Base-by-base conservation (phyloP, 2,329 filamentous ascomycete genomes). In the Verticillium isaacii region DNA sequence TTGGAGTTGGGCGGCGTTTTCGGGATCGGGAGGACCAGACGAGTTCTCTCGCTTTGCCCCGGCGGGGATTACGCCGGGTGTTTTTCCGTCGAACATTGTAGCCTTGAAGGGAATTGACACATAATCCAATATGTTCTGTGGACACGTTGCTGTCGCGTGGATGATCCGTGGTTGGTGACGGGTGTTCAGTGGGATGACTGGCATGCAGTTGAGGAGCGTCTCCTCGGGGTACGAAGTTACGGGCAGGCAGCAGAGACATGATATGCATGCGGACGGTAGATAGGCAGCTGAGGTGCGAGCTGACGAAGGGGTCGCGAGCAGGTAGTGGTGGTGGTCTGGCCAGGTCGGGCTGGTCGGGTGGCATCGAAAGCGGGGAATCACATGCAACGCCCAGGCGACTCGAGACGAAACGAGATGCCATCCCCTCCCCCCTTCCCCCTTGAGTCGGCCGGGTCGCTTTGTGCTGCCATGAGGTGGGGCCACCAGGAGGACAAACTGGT, bases 371-470 rank as follows among this genome's bases (percentile, higher is more conserved):
- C 37, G 57, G 37, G 57, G 37, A 58, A 58, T 58, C 57, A 58
- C 57, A 58, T 58, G 57, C 37, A 58, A 57, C 32, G 54, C 25
- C n/a, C 45, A 52, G 45, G 45, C n/a, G 45, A 52, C 45, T 52
- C 19, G 45, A 52, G 45, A 52, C 45, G 19, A 52, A 14, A 52
- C 45, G 19, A 52, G 37, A 12, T 52, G 19, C 39, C 8, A 7
- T 19, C 19, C 19, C 23, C 25, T 5, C 25, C 25, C 25, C 25
- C 25, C 25, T 25, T 25, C n/a, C 45, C 45, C 45, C 19, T 45
- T 1, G 45, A 14, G 45, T 14, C 14, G 9, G 15, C 39, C 3
- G 15, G 9, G 17, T n/a, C 29, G 29, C 29, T 29, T 6, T 29
- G 29, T 29, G 29, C 29, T 29, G 5, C 29, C 5, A 1, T 29